Evolutionary conservation across 768 basidiomycete species (phyloP), one percentile per base, ranked within the genome.

Genomic region (Tricholoma bakamatsutake): DNA sequence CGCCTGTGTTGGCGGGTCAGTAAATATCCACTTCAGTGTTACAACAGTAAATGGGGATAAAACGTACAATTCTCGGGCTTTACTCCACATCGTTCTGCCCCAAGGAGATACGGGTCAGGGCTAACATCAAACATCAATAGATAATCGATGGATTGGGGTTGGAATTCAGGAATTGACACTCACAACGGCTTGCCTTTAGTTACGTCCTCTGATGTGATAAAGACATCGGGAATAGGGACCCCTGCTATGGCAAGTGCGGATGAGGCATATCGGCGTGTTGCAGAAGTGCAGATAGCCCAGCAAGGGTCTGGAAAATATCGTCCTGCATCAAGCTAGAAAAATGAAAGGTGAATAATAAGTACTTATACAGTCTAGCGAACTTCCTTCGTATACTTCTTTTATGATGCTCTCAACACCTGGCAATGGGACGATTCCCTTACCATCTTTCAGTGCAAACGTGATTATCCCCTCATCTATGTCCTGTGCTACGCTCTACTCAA

Each of bases 221-320:
- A 83, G 40, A 83, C 79, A 37, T 88, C 84, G 3, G 90, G 87
- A 11, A 79, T 66, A n/a, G 83, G 80, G 50, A 95, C 77, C 1
- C 78, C 81, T 50, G 87, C 84, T 21, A 81, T 79, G 15, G 69
- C 71, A 49, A 96, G 76, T 11, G 93, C 92, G 33, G 83, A 77
- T 2, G 77, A 69, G 13, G 93, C 93, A 68, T 97, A 96, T n/a
- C 62, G 68, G 46, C 77, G 78, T 15, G 93, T 94, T 0, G 93
- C 93, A 66, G 87, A 85, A 27, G 93, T 95, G 69, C 90, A 91
- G 62, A 97, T 87, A 0, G 90, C 86, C 91, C 92, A 97, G 24
- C 76, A 76, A 17, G 88, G 85, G 15, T 81, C 80, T 7, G 86
- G 81, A 4, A 71, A 63, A 55, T 64, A 62, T 40, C 71, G 65